Evolutionary conservation across 495 filamentous ascomycete genomes (phyloP), one percentile per base, ranked within the genome.

Genomic region (Parathielavia hyrcaniae): DNA sequence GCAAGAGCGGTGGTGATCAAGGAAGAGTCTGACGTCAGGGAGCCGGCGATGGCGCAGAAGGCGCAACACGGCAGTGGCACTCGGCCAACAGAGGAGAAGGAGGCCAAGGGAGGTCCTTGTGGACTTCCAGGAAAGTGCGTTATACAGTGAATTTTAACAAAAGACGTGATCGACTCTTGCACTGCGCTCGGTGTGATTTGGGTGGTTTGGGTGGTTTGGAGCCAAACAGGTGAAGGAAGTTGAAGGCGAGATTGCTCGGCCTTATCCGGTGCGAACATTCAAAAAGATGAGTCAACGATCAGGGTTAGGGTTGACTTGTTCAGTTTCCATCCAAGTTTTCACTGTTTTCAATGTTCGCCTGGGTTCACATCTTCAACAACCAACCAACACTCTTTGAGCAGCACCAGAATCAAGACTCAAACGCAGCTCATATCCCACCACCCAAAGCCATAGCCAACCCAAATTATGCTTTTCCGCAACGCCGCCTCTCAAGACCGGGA

Each of bases 401-500:
- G 10, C 10, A 39, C 40, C 32, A 26, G 8, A 49, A 35, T 35
- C 44, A 39, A 54, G 34, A 55, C 17, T n/a, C 35, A 22, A 50
- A 55, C 44, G 16, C 14, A 11, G 14, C 36, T n/a, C 47, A 41
- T 17, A 40, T 41, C 9, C 9, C n/a, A 14, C 46, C 39, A 46
- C 20, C 39, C 19, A 50, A 23, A 13, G 12, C 20, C 20, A 19
- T 14, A 17, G n/a, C 7, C 51, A 35, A 12, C 49, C 20, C 22
- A 35, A 32, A 57, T 16, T 50, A 67, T 67, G 64, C 59, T 67
- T 40, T 53, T 67, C 50, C 64, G 57, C 51, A 38, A 61, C 53
- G n/a, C 44, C 39, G 39, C 57, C 30, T 30, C 58, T 23, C 35
- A 54, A 20, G 54, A 51, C 39, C 38, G 36, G 13, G 57, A 63